phyloP scores from a whole-genome alignment of 345 rosid species.

The Alliaria petiolata region DNA sequence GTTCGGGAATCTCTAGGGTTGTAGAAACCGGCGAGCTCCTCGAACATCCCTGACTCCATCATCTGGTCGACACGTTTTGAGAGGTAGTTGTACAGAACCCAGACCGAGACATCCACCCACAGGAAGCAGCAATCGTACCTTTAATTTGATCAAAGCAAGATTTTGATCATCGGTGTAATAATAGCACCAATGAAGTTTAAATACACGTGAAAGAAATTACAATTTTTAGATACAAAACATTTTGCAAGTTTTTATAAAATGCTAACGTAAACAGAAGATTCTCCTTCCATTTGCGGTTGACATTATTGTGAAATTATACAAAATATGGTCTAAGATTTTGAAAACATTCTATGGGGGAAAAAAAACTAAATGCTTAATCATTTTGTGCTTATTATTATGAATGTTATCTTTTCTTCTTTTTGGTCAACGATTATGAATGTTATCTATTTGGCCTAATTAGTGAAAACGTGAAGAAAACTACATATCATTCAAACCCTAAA shows the following conservation, averaged over 20 bases:
- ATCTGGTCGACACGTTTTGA: slow-evolving; percentile 69
- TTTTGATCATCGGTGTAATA: no score
- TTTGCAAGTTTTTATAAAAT: not conserved
- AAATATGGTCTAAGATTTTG: not conserved
- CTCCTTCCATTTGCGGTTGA: not conserved
- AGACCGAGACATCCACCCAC: slow-evolving; percentile 66
- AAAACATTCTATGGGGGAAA: no score
- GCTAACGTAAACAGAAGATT: not conserved
- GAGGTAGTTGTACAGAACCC: slow-evolving; percentile 42
- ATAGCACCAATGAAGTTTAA: not conserved
- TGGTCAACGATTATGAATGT: no score
- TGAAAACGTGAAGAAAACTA: no score
- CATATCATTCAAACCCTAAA: no score
- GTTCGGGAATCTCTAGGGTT: slow-evolving; percentile 28
- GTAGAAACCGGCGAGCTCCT: slow-evolving; percentile 53
- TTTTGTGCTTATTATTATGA: no score
- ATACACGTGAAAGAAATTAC: not conserved
- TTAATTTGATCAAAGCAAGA: not conserved
- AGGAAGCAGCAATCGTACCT: slow-evolving; percentile 74
- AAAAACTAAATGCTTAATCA: no score
- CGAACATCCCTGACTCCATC: slow-evolving; percentile 63
- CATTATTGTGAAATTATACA: not conserved
- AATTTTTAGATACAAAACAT: not conserved
- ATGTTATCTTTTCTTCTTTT: no score
- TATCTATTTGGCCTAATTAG: no score